These are phyloP conservation scores for Smittium mucronatum DNA, from an alignment of 371 early-diverging fungal species.

Conservation along the genomic window DNA sequence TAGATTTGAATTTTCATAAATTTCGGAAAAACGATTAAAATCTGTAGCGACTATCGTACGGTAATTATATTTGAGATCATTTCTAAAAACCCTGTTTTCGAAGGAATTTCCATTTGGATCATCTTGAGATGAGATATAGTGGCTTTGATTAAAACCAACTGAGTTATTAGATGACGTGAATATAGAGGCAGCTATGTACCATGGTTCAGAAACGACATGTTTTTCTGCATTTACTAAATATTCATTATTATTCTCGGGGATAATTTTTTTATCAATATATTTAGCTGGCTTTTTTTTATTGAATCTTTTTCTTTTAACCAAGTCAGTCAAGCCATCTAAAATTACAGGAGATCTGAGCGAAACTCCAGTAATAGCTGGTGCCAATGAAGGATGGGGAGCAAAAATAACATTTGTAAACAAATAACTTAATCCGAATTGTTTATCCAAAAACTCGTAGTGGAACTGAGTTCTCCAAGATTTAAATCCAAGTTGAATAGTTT, in stretches of 20 bases:
- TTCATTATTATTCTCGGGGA: neutral
- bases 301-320: neutral
- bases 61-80: neutral
- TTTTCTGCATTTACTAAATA: neutral
- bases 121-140: neutral
- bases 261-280: neutral
- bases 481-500: neutral
- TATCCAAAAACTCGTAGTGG: neutral
- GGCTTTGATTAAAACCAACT: neutral
- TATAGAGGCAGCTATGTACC: neutral
- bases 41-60: neutral
- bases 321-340: neutral
- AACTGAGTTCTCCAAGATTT: neutral
- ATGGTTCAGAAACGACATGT: neutral
- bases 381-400: slow-evolving; percentile 5
- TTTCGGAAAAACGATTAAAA: neutral
- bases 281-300: neutral
- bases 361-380: neutral
- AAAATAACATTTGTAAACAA: slow-evolving; percentile 3
- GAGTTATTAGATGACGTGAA: neutral
- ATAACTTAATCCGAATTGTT: neutral
- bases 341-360: neutral
- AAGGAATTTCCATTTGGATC: neutral
- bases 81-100: neutral
- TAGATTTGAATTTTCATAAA: slow-evolving; percentile 15